phyloP scores from a whole-genome alignment of 768 basidiomycete genomes.

The Suillus alpinus region DNA sequence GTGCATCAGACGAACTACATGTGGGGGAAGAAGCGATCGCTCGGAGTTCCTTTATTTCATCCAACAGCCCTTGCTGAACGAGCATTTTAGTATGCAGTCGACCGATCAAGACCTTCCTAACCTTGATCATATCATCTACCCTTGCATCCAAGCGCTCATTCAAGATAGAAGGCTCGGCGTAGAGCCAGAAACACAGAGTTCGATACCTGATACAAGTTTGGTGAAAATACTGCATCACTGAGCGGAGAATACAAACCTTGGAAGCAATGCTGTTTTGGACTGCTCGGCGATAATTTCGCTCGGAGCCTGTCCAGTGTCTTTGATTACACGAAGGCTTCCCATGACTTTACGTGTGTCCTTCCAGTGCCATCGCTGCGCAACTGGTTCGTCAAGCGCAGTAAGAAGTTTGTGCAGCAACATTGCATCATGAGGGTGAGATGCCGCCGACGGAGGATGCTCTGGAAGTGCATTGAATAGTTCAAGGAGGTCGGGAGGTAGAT shows the following conservation, averaged over 20 bases:
- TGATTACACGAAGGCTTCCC: constrained; percentile 74
- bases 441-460: constrained; percentile 54
- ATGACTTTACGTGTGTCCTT: constrained; percentile 88
- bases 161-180: constrained; percentile 63
- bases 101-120: constrained; percentile 24
- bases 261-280: constrained; percentile 38
- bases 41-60: constrained; percentile 67
- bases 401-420: constrained; percentile 69
- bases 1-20: background rate
- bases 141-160: constrained; percentile 70
- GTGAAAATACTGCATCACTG: background rate
- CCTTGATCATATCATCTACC: constrained; percentile 89
- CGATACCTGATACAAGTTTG: constrained; percentile 56
- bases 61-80: constrained; percentile 68
- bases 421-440: constrained; percentile 51
- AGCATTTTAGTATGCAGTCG: constrained; percentile 5
- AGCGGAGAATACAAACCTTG: constrained; percentile 44
- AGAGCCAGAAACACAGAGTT: constrained; percentile 89
- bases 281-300: constrained; percentile 72
- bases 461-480: constrained; percentile 59
- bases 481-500: constrained; percentile 46
- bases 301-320: constrained; percentile 59
- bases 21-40: constrained; percentile 13
- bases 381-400: constrained; percentile 60
- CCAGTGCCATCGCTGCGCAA: constrained; percentile 94